Evolutionary conservation across 1,139 yeast genomes (phyloP).

Genomic region (Sugiyamaella paludigena): DNA sequence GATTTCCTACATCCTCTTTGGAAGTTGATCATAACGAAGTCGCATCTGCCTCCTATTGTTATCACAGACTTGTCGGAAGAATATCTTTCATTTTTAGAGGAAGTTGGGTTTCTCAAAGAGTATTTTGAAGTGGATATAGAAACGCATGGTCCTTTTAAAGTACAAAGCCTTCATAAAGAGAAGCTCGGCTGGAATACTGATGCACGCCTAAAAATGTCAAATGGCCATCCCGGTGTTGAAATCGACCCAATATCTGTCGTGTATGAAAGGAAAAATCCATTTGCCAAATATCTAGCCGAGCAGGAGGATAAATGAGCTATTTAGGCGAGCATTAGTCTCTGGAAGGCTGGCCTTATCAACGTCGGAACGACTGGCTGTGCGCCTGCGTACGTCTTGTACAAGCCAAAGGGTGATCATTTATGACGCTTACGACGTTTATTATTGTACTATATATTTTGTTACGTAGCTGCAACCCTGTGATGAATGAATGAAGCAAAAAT

Average conservation of each 20-base stretch:
- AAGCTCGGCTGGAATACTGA: slow-evolving; percentile 26
- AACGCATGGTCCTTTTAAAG: slow-evolving; percentile 36
- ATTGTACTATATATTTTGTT: background rate
- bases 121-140: slow-evolving; percentile 38
- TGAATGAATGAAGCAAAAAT: too few species aligned
- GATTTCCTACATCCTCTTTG: slow-evolving; percentile 20
- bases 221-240: slow-evolving; percentile 39
- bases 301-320: slow-evolving; percentile 11
- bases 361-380: too few species aligned
- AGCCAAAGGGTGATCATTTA: background rate
- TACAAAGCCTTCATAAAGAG: slow-evolving; percentile 24
- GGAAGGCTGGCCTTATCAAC: too few species aligned
- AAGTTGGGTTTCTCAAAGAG: slow-evolving; percentile 28
- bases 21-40: slow-evolving; percentile 20
- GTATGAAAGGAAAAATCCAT: slow-evolving; percentile 19
- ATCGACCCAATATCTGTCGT: slow-evolving; percentile 22
- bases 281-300: slow-evolving; percentile 18
- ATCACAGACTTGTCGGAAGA: slow-evolving; percentile 33
- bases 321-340: too few species aligned
- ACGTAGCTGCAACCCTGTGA: too few species aligned
- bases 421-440: background rate
- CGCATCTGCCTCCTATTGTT: slow-evolving; percentile 32
- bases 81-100: slow-evolving; percentile 33
- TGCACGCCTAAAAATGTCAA: slow-evolving; percentile 29
- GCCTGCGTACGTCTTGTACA: background rate